Evolutionary conservation across 2,329 filamentous ascomycete species (phyloP).

Genomic region (Colletotrichum sp.): DNA sequence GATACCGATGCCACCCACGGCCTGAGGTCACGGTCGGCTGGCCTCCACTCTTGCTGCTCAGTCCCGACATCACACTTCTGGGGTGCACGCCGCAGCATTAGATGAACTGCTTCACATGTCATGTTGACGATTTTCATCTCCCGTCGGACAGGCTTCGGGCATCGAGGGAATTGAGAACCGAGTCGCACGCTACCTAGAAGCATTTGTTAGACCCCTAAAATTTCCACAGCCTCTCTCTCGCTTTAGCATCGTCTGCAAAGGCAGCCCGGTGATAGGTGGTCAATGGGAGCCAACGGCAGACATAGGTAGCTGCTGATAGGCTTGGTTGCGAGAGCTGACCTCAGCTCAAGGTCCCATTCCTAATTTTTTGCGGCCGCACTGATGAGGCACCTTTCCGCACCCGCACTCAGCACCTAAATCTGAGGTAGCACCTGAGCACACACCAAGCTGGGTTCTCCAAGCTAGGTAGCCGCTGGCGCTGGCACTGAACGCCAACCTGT

Average conservation of each 20-base stretch:
- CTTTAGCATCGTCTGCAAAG: no score
- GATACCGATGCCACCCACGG: background rate
- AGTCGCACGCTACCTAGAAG: background rate
- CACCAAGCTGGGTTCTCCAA: background rate
- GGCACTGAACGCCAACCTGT: background rate
- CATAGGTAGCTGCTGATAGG: conserved; percentile 8
- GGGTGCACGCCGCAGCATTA: background rate
- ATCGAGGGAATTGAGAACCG: background rate
- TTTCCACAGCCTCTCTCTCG: background rate
- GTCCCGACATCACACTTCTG: background rate
- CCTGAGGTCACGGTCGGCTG: background rate
- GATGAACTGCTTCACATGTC: background rate
- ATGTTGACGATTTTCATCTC: background rate
- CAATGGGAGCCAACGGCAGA: background rate
- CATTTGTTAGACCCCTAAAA: background rate
- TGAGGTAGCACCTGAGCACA: background rate
- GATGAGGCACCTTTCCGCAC: background rate
- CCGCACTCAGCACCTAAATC: background rate
- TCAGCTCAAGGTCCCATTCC: conserved; percentile 12
- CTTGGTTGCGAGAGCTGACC: conserved; percentile 4
- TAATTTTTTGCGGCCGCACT: conserved; percentile 2
- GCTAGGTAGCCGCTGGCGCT: background rate
- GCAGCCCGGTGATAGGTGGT: background rate
- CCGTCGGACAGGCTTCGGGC: background rate
- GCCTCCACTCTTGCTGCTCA: background rate